Base-by-base conservation (phyloP, 805 yeast genomes). In the Kazachstania psychrophila region DNA sequence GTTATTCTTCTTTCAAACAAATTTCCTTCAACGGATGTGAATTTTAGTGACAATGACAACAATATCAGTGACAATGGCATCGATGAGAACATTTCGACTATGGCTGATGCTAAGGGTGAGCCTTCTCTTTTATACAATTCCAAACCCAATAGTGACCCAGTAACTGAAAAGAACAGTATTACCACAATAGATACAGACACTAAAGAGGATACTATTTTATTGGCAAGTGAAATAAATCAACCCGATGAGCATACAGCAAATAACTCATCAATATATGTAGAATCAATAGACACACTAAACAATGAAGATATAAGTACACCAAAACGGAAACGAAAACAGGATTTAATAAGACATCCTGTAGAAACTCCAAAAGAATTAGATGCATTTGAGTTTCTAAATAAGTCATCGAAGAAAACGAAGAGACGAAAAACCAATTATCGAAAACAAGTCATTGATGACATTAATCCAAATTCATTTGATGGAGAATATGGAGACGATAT, bases 331-430 rank as follows among this genome's bases (percentile, higher is more conserved):
- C 11, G 6, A 17, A 23, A 13, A 32, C 11, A 13, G 25, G n/a
- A n/a, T n/a, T n/a, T n/a, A 4, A 23, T 23, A 23, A 11, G 5
- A 5, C 11, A 12, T 11, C 6, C 11, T 10, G 9, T 10, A 5
- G 24, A 11, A 18, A 5, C 15, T 8, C 12, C 35, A 13, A 18
- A 17, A 7, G 39, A 43, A 15, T 22, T 45, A 9, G 44, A 42
- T 13, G 48, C 48, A 2, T 53, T 53, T 34, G 52, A 49, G 23
- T 43, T 56, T 30, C 26, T 55, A n/a, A 49, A 49, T 30, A 19
- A 10, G 9, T 40, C 41, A 15, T 31, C 37, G 15, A 37, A 41
- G n/a, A 33, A 28, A 11, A 37, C 25, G 2, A 47, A 39, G 16
- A 41, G 32, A 26, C 46, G 48, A 28, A 51, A 39, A 32, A 53